Base-by-base conservation (phyloP, 2,329 filamentous ascomycete species). In the Tolypocladium inflatum region DNA sequence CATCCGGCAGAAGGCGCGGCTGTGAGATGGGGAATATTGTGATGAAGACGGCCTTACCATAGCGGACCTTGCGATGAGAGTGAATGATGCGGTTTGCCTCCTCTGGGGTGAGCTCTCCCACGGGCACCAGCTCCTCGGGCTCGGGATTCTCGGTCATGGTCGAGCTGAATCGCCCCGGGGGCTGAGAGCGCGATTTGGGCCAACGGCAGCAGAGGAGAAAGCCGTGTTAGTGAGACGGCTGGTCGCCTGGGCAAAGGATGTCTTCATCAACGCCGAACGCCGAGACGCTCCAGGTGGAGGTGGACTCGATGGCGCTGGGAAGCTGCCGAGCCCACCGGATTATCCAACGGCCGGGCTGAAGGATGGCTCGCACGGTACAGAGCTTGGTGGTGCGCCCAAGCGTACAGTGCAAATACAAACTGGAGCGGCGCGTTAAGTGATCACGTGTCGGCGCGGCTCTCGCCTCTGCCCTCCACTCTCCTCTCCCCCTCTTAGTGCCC, bases 11-110 rank as follows among this genome's bases (percentile, higher is more conserved):
- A 52, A 15, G 30, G 17, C 8, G 30, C 48, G 0, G 48, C 30
- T 37, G 19, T 15, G 48, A 21, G 19, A 13, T 21, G 48, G 48
- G 48, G 10, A 21, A 11, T 38, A 42, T n/a, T 4, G 57, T 57
- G 35, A 58, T 54, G 39, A 55, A 15, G 26, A 35, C 33, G 54
- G 51, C 39, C 55, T 69, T 77, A 86, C 84, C 84, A 71, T 87
- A 87, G 67, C 84, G 80, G 58, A 87, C 84, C 71, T 87, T 87
- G 63, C 84, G 81, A 68, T 87, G 84, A 56, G 83, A 86, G 68
- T 87, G 84, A 64, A 87, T 87, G 72, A 87, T 87, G 65, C 83
- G 82, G 68, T 76, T 87, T 62, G 83, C 84, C 71, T 87, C 84
- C 69, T 87, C 84, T 11, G 83, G 80, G 53, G 82, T 85, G 67